These are phyloP conservation scores for Gorgonomyces haynaldii DNA, from an alignment of 192 early-diverging fungal species.

Conservation along the genomic window DNA sequence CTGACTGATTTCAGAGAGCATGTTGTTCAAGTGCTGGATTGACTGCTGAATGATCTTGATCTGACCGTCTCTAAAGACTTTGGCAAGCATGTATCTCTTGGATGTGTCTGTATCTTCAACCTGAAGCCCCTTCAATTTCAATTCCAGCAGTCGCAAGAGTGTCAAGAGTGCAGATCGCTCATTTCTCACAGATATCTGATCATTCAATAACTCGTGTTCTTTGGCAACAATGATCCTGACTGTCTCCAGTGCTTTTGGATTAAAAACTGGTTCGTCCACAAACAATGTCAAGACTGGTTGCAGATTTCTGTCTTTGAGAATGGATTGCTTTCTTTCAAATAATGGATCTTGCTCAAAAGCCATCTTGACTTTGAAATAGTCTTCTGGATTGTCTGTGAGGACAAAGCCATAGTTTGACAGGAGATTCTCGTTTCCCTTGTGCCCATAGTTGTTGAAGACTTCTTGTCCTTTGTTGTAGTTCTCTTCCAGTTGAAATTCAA, in stretches of 20 bases:
- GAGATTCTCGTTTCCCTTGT: slow-evolving; percentile 41
- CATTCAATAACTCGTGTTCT: slow-evolving; percentile 11
- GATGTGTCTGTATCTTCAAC: neutral
- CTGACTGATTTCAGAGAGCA: too few species aligned
- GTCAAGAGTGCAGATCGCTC: neutral
- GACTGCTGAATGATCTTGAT: slow-evolving; percentile 1
- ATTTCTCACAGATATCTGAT: neutral
- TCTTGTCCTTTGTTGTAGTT: slow-evolving; percentile 11
- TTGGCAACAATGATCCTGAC: slow-evolving; percentile 26
- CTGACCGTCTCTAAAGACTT: slow-evolving; percentile 2
- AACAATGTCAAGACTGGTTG: slow-evolving; percentile 27
- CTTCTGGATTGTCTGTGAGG: slow-evolving; percentile 31
- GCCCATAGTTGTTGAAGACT: slow-evolving; percentile 40
- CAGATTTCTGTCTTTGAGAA: slow-evolving; percentile 2
- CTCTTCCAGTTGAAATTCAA: slow-evolving; percentile 23
- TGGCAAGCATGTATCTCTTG: neutral
- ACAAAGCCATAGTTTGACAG: slow-evolving; percentile 41
- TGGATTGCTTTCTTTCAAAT: neutral
- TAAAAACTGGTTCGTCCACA: slow-evolving; percentile 14
- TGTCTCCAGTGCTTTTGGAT: slow-evolving; percentile 13
- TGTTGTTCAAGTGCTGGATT: too few species aligned
- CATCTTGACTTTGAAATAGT: slow-evolving; percentile 33
- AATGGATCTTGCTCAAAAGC: slow-evolving; percentile 26
- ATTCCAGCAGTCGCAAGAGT: neutral
- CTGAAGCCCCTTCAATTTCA: neutral